Conservation (phyloP, 768 basidiomycete genomes). For the Asterophora parasitica region DNA sequence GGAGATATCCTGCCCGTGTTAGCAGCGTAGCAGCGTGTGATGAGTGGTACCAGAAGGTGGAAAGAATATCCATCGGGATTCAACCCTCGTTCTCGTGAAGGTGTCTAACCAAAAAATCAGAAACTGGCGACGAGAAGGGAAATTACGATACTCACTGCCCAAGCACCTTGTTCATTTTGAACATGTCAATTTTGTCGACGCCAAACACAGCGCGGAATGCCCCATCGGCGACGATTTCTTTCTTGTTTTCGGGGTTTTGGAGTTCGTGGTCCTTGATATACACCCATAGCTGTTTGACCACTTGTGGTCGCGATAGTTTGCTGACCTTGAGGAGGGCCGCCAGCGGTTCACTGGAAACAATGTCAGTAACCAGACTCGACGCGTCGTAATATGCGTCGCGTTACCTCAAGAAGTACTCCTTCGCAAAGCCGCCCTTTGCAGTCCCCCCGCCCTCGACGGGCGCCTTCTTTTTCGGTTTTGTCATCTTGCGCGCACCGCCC, state of each 20-base stretch:
- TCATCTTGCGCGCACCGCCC: conserved; percentile 33
- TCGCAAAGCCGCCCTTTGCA: conserved; percentile 72
- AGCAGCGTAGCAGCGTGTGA: too few species aligned
- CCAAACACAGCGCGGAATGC: conserved; percentile 70
- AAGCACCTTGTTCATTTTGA: conserved; percentile 90
- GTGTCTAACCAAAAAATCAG: conserved; percentile 24
- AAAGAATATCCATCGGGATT: background rate
- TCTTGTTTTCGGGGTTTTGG: conserved; percentile 81
- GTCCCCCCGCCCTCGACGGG: conserved; percentile 37
- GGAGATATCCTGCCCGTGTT: background rate
- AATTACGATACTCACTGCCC: conserved; percentile 52
- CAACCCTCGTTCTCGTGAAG: conserved; percentile 30
- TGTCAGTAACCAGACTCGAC: conserved; percentile 8
- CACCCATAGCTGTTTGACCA: conserved; percentile 87
- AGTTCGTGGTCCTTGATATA: conserved; percentile 79
- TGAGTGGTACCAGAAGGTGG: background rate
- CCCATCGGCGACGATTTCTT: conserved; percentile 82
- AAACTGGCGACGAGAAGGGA: background rate
- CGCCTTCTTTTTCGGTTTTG: conserved; percentile 38
- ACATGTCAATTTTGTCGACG: conserved; percentile 85
- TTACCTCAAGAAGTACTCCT: conserved; percentile 73
- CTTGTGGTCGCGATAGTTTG: conserved; percentile 79
- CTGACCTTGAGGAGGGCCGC: conserved; percentile 63
- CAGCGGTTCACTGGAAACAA: conserved; percentile 56
- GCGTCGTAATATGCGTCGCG: background rate